Evolutionary conservation across 192 early-diverging fungal genomes (phyloP).

Genomic region (Rhizophagus prolifer): DNA sequence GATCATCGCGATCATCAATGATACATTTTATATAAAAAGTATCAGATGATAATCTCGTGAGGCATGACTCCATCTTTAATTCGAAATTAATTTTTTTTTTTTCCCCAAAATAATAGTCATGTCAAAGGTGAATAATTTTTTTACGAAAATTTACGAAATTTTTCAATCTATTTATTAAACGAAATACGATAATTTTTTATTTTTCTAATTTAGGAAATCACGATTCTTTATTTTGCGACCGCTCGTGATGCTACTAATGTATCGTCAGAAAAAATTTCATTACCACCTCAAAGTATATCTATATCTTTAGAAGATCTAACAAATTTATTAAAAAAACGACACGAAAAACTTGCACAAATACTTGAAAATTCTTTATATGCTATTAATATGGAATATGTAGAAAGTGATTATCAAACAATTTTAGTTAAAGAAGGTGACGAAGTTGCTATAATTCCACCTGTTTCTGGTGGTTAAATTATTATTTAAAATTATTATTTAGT

Average conservation of each 20-base stretch:
- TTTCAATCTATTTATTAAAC: background rate
- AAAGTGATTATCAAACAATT: slow-evolving; percentile 39
- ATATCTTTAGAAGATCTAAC: slow-evolving; percentile 25
- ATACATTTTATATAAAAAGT: no score
- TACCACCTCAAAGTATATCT: slow-evolving; percentile 30
- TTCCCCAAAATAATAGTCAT: background rate
- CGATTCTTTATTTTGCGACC: slow-evolving; percentile 61
- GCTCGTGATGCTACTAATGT: slow-evolving; percentile 50
- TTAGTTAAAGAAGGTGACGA: slow-evolving; percentile 57
- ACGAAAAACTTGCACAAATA: slow-evolving; percentile 38
- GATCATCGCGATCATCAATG: no score
- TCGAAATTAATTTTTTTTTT: no score
- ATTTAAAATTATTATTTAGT: no score
- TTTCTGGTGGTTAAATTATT: slow-evolving; percentile 56
- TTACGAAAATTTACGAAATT: background rate
- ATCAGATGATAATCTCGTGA: no score
- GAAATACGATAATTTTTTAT: background rate
- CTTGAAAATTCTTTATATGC: slow-evolving; percentile 55
- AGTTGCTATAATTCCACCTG: slow-evolving; percentile 65
- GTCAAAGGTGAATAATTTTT: background rate
- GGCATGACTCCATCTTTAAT: no score
- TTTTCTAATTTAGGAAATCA: slow-evolving; percentile 32
- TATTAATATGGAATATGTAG: slow-evolving; percentile 65
- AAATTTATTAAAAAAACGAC: slow-evolving; percentile 23
- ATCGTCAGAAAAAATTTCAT: slow-evolving; percentile 43